Base-by-base conservation (phyloP, 1,284 basidiomycete species). In the Melampsora larici-populina region DNA sequence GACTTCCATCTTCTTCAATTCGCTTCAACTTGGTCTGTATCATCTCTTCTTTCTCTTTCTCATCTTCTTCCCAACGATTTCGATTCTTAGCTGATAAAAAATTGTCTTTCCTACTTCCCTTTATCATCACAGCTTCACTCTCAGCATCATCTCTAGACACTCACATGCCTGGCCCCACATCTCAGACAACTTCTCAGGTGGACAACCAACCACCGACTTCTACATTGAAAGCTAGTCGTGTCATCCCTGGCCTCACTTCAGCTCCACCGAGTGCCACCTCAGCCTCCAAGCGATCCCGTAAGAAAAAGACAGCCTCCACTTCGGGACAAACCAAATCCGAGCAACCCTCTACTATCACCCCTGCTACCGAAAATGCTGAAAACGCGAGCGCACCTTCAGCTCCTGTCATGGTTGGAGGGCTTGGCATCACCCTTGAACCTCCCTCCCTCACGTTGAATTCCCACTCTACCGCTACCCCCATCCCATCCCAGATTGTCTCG, bases 171-270 rank as follows among this genome's bases (percentile, higher is more conserved):
- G 64, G 72, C 26, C 72, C 64, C 31, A 67, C 64, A 36, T 43
- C 43, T 13, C 43, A 43, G 43, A 29, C 49, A 29, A 66, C 63
- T 36, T 43, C 43, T 43, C 43, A 43, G 43, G 43, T 43, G 43
- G 64, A 58, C 58, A 63, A 66, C 63, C 72, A 63, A n/a, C 36
- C 48, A 29, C 31, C 64, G 8, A 67, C 72, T 49, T 29, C 72
- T 31, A 67, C 73, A 1, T 46, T 55, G 26, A 60, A 40, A 26
- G 55, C 74, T 31, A 15, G 40, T 43, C 65, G 74, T 62, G 33
- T 76, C 33, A 69, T 76, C 31, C 74, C 74, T 46, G 74, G 74
- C 29, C 74, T 76, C 43, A 62, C 74, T 64, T 60, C 74, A 26
- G 51, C 67, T 48, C 49, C 24, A 21, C 40, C 74, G 21, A n/a